Conservation (phyloP, 768 basidiomycete species). For the Auriscalpium orientale region DNA sequence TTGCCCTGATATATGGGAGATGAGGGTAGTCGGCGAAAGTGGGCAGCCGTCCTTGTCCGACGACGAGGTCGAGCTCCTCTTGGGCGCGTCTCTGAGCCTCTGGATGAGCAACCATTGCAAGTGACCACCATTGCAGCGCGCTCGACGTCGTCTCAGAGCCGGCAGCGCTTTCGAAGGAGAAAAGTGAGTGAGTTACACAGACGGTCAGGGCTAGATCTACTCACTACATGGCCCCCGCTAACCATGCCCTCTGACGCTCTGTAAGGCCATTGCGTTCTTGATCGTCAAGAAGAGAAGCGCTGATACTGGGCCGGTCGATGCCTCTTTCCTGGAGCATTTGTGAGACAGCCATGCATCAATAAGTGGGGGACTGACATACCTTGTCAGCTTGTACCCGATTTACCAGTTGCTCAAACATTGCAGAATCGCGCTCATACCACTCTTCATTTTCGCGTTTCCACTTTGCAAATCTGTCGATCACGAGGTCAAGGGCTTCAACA, state of each 20-base stretch:
- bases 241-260: conserved; percentile 1
- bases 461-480: conserved; percentile 7
- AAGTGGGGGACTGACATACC: neutral
- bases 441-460: conserved; percentile 16
- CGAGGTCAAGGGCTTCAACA: neutral
- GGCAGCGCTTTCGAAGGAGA: neutral
- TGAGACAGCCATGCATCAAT: neutral
- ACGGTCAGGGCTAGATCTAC: neutral
- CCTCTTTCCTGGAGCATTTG: conserved; percentile 1
- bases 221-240: conserved; percentile 6
- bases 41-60: conserved; percentile 4
- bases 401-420: conserved; percentile 10
- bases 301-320: conserved; percentile 6
- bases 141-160: neutral
- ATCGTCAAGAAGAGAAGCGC: conserved; percentile 3
- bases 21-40: conserved; percentile 3
- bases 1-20: conserved; percentile 8
- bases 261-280: conserved; percentile 4
- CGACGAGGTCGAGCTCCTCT: conserved; percentile 5
- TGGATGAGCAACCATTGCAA: conserved; percentile 3
- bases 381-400: conserved; percentile 4
- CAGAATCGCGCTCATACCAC: conserved; percentile 12
- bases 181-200: neutral
- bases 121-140: conserved; percentile 1
- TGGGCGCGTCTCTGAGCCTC: conserved; percentile 1